Conservation (phyloP, 2,329 filamentous ascomycete species). For the Zasmidium citrigriseum region DNA sequence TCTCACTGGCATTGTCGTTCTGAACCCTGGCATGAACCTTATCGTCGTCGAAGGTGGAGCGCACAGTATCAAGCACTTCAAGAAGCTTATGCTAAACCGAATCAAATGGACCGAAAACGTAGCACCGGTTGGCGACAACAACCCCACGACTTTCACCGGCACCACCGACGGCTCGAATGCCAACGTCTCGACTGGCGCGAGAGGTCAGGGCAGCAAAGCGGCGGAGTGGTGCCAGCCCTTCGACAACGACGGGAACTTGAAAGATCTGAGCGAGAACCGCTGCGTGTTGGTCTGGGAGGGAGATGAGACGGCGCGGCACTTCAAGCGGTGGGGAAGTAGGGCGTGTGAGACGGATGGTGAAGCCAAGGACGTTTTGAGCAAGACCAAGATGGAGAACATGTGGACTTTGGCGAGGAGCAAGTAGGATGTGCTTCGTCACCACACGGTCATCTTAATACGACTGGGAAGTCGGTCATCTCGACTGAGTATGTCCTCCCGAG, state of each 20-base stretch:
- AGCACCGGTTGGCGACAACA: constrained; percentile 54
- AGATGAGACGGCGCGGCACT: constrained; percentile 75
- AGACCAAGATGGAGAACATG: constrained; percentile 91
- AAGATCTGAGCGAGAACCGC: constrained; percentile 78
- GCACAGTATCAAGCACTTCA: constrained; percentile 80
- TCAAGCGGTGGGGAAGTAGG: constrained; percentile 84
- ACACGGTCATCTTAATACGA: no score
- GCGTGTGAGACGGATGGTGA: constrained; percentile 92
- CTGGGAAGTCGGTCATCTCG: no score
- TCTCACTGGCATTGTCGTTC: constrained; percentile 85
- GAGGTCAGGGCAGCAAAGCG: constrained; percentile 56
- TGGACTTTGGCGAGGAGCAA: constrained; percentile 82
- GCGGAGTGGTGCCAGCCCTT: constrained; percentile 76
- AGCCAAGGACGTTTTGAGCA: constrained; percentile 75
- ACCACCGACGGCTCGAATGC: constrained; percentile 24
- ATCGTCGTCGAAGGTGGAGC: constrained; percentile 89
- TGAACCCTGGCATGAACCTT: constrained; percentile 85
- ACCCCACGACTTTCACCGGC: constrained; percentile 33
- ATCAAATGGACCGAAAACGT: constrained; percentile 94
- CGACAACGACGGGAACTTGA: constrained; percentile 74
- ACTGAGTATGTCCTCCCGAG: no score
- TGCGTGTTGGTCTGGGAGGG: constrained; percentile 90
- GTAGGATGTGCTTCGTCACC: no score
- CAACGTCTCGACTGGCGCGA: constrained; percentile 21
- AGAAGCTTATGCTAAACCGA: constrained; percentile 89